Conservation (phyloP, 306 rosid species). For the Alnus glutinosa region DNA sequence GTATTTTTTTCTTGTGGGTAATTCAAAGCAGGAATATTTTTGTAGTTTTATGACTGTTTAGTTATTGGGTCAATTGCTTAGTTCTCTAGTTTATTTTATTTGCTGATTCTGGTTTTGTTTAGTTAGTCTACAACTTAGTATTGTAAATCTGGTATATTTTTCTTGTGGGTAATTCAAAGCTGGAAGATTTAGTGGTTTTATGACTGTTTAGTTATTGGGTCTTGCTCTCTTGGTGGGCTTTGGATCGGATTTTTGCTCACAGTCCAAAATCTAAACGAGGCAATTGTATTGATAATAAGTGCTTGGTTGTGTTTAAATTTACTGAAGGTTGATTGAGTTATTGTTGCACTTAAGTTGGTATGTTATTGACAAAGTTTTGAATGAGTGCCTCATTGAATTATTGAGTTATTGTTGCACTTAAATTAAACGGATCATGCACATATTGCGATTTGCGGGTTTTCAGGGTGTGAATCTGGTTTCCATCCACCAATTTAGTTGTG, state of each 20-base stretch:
- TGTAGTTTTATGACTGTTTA: background rate
- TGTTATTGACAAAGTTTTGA: background rate
- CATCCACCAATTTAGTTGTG: too few relatives aligned
- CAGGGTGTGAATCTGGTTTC: background rate
- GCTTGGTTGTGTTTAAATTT: background rate
- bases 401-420: background rate
- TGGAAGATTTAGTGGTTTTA: background rate
- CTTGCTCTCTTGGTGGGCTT: background rate
- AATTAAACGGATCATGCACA: too few relatives aligned
- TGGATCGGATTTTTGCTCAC: background rate
- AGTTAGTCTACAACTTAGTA: background rate
- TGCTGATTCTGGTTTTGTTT: background rate
- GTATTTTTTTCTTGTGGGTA: background rate
- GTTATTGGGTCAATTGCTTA: too few relatives aligned
- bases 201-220: background rate
- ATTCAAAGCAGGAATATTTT: background rate
- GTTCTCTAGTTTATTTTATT: too few relatives aligned
- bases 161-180: background rate
- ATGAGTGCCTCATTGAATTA: background rate
- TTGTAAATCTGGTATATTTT: background rate
- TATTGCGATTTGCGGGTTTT: too few relatives aligned
- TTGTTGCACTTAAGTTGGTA: background rate
- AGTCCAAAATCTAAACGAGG: background rate
- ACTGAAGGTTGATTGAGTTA: background rate
- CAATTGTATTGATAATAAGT: background rate